A percentile compares a stretch with the other conserved stretches of the same genome.
These are phyloP conservation scores for Yamadazyma nakazawae DNA, from an alignment of 805 yeast species.

Conservation along the genomic window DNA sequence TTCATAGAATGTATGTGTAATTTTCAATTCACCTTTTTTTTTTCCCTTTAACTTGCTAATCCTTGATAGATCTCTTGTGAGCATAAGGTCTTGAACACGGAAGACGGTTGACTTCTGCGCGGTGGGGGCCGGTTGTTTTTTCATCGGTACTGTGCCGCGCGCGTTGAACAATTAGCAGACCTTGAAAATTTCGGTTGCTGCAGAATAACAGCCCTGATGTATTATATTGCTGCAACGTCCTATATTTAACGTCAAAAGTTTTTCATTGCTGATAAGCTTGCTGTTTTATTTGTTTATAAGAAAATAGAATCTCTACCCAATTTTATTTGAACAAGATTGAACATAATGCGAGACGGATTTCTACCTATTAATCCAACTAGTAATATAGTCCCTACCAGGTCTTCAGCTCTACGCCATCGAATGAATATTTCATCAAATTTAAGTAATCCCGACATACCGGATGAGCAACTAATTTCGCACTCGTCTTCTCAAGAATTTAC, in stretches of 20 bases:
- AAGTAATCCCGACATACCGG: not conserved
- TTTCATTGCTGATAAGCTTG: conserved; percentile 1
- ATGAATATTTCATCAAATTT: not conserved
- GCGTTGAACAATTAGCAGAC: too few species aligned
- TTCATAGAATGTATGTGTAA: not conserved
- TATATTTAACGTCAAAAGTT: not conserved
- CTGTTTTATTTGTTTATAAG: not conserved
- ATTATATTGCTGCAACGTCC: conserved; percentile 1
- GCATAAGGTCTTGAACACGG: too few species aligned
- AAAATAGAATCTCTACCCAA: not conserved
- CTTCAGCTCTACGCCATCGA: not conserved
- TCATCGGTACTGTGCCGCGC: not conserved
- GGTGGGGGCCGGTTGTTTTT: not conserved
- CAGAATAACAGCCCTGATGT: not conserved
- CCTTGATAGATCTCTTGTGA: too few species aligned
- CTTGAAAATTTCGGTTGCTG: not conserved
- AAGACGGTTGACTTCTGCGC: not conserved
- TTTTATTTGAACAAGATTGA: not conserved
- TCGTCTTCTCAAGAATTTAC: not conserved
- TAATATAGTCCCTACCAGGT: not conserved
- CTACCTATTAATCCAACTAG: not conserved
- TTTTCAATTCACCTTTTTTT: not conserved
- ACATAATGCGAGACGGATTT: not conserved
- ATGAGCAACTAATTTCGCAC: not conserved
- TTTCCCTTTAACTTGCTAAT: too few species aligned